Conservation (phyloP, 768 basidiomycete species). For the Suillus occidentalis region DNA sequence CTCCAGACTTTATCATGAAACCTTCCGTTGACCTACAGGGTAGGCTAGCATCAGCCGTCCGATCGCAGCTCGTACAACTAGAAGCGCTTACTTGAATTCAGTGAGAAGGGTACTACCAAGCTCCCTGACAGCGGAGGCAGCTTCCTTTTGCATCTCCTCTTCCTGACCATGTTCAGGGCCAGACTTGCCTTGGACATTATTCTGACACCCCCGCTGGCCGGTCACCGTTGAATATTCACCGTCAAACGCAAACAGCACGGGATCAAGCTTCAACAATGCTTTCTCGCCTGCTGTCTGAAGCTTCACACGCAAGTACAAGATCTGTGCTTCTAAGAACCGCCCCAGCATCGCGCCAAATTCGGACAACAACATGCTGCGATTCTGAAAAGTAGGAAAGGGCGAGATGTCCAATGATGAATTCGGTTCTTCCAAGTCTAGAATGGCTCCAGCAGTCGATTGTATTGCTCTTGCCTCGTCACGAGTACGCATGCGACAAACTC, state of each 20-base stretch:
- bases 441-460: constrained; percentile 1
- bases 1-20: constrained; percentile 22
- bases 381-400: constrained; percentile 21
- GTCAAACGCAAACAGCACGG: constrained; percentile 21
- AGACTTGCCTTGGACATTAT: background rate
- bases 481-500: constrained; percentile 32
- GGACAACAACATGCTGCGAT: constrained; percentile 13
- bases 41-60: background rate
- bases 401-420: constrained; percentile 5
- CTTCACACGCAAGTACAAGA: constrained; percentile 23
- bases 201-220: constrained; percentile 8
- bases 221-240: constrained; percentile 29
- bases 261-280: background rate
- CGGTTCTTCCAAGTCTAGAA: constrained; percentile 2
- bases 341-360: constrained; percentile 19
- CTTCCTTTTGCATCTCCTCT: constrained; percentile 21
- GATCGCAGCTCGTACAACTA: background rate
- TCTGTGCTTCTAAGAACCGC: constrained; percentile 25
- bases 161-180: background rate
- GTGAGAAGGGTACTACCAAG: constrained; percentile 14
- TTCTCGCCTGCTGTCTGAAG: constrained; percentile 5
- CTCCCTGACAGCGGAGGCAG: constrained; percentile 15
- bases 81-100: constrained; percentile 21
- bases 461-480: constrained; percentile 12
- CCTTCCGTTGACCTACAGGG: constrained; percentile 19